Conservation (phyloP, 306 rosid species). For the Ziziphus jujuba region DNA sequence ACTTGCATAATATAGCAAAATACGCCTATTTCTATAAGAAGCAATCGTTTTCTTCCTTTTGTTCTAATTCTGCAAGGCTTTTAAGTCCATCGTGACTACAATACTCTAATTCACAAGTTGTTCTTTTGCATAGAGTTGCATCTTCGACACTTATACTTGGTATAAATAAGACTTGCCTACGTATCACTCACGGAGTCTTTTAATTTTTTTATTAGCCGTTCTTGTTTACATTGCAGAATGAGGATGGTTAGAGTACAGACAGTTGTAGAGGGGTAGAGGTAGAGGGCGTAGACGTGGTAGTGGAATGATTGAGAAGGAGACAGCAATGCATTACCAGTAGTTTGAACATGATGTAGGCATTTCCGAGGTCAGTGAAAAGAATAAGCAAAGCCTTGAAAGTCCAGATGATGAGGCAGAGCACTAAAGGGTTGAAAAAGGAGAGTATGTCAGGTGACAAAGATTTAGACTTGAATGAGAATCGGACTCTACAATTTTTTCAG, state of each 20-base stretch:
- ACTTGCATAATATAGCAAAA: too few species aligned
- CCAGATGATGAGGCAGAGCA: conserved; percentile 30
- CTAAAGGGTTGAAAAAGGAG: conserved; percentile 35
- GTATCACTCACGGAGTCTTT: background rate
- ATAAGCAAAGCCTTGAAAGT: conserved; percentile 32
- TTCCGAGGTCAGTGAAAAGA: conserved; percentile 22
- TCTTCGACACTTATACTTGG: background rate
- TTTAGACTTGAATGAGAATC: conserved; percentile 46
- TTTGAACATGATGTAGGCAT: conserved; percentile 45
- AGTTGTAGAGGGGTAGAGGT: conserved; percentile 68
- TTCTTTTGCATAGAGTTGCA: background rate
- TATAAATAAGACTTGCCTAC: background rate
- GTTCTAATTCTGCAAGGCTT: too few species aligned
- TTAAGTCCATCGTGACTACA: too few species aligned
- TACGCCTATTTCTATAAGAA: too few species aligned
- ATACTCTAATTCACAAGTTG: too few species aligned
- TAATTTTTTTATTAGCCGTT: background rate
- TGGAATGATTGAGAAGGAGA: conserved; percentile 49
- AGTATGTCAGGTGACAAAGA: conserved; percentile 19
- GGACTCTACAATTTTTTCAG: conserved; percentile 22
- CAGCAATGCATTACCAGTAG: conserved; percentile 28
- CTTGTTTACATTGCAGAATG: conserved; percentile 36
- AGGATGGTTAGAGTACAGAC: conserved; percentile 27
- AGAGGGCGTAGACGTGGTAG: conserved; percentile 66
- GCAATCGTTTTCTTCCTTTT: too few species aligned